phyloP scores from a whole-genome alignment of 805 yeast species.

The Starmerella roubikii region DNA sequence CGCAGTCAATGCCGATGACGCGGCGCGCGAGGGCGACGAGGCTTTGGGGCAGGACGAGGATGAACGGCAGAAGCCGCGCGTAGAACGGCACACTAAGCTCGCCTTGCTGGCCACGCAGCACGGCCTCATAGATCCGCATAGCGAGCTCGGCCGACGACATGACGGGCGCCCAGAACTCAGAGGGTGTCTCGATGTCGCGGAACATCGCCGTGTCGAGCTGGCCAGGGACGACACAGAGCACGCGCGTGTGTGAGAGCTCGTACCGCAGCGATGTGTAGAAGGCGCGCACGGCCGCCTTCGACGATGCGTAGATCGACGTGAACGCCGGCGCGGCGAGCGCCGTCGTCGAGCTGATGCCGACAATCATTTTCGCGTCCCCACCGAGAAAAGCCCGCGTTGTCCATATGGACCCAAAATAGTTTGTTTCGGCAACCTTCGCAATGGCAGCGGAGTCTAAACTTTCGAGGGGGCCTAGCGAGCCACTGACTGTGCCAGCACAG shows the following conservation, averaged over 20 bases:
- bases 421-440: conserved; percentile 42
- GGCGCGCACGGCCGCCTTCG: conserved; percentile 65
- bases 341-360: conserved; percentile 61
- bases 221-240: conserved; percentile 65
- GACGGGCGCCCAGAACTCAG: conserved; percentile 57
- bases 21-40: conserved; percentile 38
- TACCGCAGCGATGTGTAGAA: conserved; percentile 56
- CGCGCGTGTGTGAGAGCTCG: conserved; percentile 45
- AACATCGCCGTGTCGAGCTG: conserved; percentile 63
- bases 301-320: conserved; percentile 60
- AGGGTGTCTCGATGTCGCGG: conserved; percentile 51
- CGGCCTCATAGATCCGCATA: conserved; percentile 30
- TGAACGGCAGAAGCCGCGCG: conserved; percentile 51
- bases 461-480: conserved; percentile 32
- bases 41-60: conserved; percentile 57
- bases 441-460: conserved; percentile 28
- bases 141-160: conserved; percentile 54
- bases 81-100: conserved; percentile 57
- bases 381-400: conserved; percentile 34
- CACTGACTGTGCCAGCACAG: conserved; percentile 82
- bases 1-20: conserved; percentile 49
- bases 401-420: conserved; percentile 50
- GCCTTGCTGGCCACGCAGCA: conserved; percentile 31
- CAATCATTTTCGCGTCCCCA: conserved; percentile 36
- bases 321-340: conserved; percentile 70